phyloP scores from a whole-genome alignment of 441 rosid genomes.

The Euphorbia celastroides region DNA sequence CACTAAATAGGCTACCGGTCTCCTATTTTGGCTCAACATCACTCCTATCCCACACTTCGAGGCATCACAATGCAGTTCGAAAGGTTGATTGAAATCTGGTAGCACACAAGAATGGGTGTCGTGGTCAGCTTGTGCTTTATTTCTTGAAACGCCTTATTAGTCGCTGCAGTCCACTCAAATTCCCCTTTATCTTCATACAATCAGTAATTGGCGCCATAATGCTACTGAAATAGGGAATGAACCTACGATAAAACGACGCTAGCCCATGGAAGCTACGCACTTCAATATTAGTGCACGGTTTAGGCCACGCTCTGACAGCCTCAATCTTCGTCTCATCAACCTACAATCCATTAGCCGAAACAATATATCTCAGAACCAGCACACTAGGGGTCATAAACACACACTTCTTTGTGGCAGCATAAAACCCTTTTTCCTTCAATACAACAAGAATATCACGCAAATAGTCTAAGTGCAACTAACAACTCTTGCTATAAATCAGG shows the following conservation, averaged over 20 bases:
- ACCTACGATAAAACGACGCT: background rate
- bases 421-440: too few species aligned
- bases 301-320: background rate
- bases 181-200: background rate
- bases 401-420: background rate
- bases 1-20: background rate
- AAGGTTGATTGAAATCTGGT: background rate
- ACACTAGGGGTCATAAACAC: background rate
- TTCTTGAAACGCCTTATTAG: background rate
- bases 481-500: background rate
- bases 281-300: background rate
- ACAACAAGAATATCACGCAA: background rate
- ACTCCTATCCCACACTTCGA: background rate
- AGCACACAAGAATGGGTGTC: background rate
- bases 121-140: background rate
- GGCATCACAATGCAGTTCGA: background rate
- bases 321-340: background rate
- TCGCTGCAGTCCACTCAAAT: background rate
- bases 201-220: background rate
- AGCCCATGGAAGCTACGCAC: background rate
- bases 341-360: background rate
- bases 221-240: background rate
- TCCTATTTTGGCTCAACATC: background rate
- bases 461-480: background rate
- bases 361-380: background rate